phyloP scores from a whole-genome alignment of 78 protist species.

The Ministeria vibrans region DNA sequence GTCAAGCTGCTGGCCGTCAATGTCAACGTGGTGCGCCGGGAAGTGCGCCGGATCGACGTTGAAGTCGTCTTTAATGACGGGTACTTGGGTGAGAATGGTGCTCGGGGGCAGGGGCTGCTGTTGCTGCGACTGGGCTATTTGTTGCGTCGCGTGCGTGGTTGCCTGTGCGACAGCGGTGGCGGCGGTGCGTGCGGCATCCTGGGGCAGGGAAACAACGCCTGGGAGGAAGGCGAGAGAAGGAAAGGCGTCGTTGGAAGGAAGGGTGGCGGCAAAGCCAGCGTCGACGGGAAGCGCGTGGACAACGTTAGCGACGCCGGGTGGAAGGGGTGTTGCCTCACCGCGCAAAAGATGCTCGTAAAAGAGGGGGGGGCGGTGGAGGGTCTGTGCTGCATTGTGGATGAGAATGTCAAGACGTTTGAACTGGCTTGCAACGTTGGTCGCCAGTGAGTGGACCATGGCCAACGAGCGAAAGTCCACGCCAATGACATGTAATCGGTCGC shows the following conservation, averaged over 20 bases:
- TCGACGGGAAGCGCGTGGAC: neutral
- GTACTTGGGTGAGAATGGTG: too few species aligned
- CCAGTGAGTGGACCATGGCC: neutral
- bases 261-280: too few species aligned
- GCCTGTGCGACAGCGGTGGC: neutral
- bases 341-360: constrained; percentile 41
- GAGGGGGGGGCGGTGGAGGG: constrained; percentile 45
- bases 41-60: neutral
- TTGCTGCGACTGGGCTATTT: too few species aligned
- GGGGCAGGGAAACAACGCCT: too few species aligned
- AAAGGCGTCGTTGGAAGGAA: too few species aligned
- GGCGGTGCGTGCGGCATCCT: too few species aligned
- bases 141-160: neutral
- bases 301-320: neutral
- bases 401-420: constrained; percentile 25
- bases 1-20: neutral
- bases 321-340: neutral
- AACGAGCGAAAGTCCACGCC: neutral
- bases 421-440: neutral
- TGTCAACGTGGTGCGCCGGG: neutral
- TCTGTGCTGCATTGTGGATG: constrained; percentile 74
- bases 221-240: too few species aligned
- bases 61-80: too few species aligned
- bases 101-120: too few species aligned
- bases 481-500: neutral